Percentiles rank a stretch among this genome's conserved stretches.
Evolutionary conservation across 108 stramenopile species (phyloP).

Genomic region (Parietichytrium sp.): DNA sequence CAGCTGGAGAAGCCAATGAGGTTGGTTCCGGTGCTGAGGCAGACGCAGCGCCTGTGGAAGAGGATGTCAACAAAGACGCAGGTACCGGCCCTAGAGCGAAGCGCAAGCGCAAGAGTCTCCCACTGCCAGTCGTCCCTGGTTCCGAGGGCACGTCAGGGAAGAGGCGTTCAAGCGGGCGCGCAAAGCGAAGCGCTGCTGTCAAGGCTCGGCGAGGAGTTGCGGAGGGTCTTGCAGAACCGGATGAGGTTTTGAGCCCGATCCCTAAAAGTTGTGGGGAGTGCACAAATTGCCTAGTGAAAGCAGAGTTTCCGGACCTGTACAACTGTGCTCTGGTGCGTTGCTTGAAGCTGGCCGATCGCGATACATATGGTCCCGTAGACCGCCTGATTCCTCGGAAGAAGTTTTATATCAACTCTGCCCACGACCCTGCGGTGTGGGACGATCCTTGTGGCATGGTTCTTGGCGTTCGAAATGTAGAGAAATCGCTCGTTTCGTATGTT

Average conservation of each 20-base stretch:
- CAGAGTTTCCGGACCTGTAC: neutral
- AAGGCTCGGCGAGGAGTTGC: neutral
- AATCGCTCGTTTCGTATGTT: neutral
- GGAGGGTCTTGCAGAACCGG: neutral
- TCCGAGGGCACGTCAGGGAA: neutral
- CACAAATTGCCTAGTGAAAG: neutral
- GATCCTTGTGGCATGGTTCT: neutral
- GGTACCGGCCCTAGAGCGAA: neutral
- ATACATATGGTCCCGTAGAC: neutral
- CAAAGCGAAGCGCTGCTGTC: neutral
- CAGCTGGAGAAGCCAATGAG: too few relatives aligned
- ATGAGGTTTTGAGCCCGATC: neutral
- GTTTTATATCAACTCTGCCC: neutral
- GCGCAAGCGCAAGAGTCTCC: neutral
- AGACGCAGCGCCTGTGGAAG: neutral
- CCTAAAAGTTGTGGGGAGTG: neutral
- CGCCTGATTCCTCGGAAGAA: too few relatives aligned
- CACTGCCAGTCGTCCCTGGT: neutral
- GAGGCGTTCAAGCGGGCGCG: neutral
- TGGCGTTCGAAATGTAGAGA: neutral
- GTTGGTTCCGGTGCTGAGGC: too few relatives aligned
- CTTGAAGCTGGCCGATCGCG: neutral
- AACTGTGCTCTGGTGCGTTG: slow-evolving; percentile 2
- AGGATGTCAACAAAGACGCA: neutral
- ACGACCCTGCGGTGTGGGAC: neutral